phyloP scores from a whole-genome alignment of 768 basidiomycete species.

The Panus rudis region DNA sequence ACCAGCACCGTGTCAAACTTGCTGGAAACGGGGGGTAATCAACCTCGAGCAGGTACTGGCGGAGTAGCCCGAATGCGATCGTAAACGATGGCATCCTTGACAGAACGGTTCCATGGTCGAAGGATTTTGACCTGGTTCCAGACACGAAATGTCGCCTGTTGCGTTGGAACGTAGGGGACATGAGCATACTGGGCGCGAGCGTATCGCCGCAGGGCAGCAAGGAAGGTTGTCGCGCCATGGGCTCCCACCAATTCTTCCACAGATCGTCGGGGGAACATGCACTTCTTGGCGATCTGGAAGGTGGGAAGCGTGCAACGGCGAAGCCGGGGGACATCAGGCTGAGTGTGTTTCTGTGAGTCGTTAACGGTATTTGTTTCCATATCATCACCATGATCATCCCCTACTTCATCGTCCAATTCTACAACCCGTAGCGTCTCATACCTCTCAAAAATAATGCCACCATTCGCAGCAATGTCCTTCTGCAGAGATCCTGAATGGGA shows the following conservation, averaged over 20 bases:
- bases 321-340: too few species aligned
- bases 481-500: not conserved
- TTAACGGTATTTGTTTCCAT: too few species aligned
- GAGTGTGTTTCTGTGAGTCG: too few species aligned
- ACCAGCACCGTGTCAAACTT: slow-evolving; percentile 3
- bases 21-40: not conserved
- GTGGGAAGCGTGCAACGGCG: too few species aligned
- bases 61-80: not conserved
- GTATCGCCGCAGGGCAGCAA: not conserved
- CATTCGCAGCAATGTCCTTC: not conserved
- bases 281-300: slow-evolving; percentile 1
- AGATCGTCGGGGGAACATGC: not conserved
- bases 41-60: not conserved
- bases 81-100: not conserved
- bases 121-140: slow-evolving; percentile 6
- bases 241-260: not conserved
- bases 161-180: too few species aligned
- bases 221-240: slow-evolving; percentile 1
- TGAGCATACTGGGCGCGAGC: too few species aligned
- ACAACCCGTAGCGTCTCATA: not conserved
- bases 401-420: not conserved
- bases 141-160: too few species aligned
- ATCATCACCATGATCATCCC: too few species aligned
- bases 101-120: slow-evolving; percentile 3
- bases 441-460: not conserved